Evolutionary conservation across 2,329 filamentous ascomycete genomes (phyloP).

Genomic region (Phoma sp.): DNA sequence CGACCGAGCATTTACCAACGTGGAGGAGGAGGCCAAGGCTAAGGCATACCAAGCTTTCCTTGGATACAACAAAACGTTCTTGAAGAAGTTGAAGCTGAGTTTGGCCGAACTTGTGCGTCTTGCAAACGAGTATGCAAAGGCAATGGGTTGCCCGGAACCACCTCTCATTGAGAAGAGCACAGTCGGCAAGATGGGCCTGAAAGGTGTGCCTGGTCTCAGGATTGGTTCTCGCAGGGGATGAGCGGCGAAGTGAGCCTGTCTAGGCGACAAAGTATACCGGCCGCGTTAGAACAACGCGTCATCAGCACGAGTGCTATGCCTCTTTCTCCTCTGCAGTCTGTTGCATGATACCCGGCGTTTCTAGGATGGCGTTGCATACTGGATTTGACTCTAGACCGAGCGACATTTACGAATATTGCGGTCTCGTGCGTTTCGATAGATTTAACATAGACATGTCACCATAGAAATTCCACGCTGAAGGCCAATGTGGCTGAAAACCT

Average conservation of each 20-base stretch:
- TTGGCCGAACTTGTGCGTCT: conserved; percentile 50
- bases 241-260: conserved; percentile 8
- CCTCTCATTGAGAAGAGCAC: conserved; percentile 55
- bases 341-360: conserved; percentile 20
- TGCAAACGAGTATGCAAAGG: conserved; percentile 54
- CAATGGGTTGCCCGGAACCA: conserved; percentile 56
- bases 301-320: background rate
- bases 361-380: conserved; percentile 4
- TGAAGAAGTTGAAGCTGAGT: conserved; percentile 52
- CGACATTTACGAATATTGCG: background rate
- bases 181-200: conserved; percentile 58
- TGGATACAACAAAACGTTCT: conserved; percentile 56
- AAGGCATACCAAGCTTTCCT: conserved; percentile 58
- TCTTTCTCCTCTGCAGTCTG: conserved; percentile 9
- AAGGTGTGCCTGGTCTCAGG: conserved; percentile 53
- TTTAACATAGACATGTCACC: background rate
- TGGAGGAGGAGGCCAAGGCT: conserved; percentile 52
- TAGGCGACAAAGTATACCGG: conserved; percentile 4
- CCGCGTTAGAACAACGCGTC: conserved; percentile 1
- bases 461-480: background rate
- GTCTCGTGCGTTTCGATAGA: conserved; percentile 3
- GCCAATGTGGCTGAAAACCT: conserved; percentile 2
- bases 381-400: conserved; percentile 1
- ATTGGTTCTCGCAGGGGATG: conserved; percentile 35
- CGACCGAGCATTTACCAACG: conserved; percentile 40